These are phyloP conservation scores for Pestalotiopsis sp. DNA, from an alignment of 2,329 filamentous ascomycete species.

Conservation along the genomic window DNA sequence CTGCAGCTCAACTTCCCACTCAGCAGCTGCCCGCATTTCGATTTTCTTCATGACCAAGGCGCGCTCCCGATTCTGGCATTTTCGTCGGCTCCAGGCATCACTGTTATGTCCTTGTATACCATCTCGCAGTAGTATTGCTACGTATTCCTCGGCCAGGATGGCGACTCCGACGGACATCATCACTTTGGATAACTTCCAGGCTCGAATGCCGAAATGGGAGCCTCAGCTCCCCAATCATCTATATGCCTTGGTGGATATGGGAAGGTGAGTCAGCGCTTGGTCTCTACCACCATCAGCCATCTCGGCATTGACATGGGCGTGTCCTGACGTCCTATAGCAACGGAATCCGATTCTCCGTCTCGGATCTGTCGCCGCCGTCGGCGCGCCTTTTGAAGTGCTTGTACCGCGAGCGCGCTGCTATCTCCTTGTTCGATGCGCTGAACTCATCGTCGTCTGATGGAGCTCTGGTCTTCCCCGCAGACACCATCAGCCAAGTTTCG, in stretches of 20 bases:
- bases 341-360: constrained; percentile 90
- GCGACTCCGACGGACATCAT: constrained; percentile 40
- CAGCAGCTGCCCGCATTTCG: neutral
- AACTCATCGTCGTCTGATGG: constrained; percentile 45
- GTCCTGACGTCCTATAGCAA: constrained; percentile 57
- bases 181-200: constrained; percentile 51
- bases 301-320: neutral
- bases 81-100: neutral
- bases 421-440: constrained; percentile 84
- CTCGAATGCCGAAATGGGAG: constrained; percentile 50
- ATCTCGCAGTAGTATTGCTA: neutral
- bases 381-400: constrained; percentile 74
- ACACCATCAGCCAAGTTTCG: constrained; percentile 67
- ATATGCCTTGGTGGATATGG: constrained; percentile 61
- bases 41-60: neutral
- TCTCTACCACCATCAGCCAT: neutral
- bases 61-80: neutral
- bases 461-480: constrained; percentile 43
- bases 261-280: constrained; percentile 43
- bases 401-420: constrained; percentile 74
- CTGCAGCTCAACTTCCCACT: constrained; percentile 5
- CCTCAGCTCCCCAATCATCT: constrained; percentile 47
- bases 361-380: constrained; percentile 70
- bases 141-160: constrained; percentile 24
- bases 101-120: neutral